A percentile compares a stretch with the other conserved stretches of the same genome.
Conservation (phyloP, 805 yeast species). For the Saccharomycopsis fermentans region DNA sequence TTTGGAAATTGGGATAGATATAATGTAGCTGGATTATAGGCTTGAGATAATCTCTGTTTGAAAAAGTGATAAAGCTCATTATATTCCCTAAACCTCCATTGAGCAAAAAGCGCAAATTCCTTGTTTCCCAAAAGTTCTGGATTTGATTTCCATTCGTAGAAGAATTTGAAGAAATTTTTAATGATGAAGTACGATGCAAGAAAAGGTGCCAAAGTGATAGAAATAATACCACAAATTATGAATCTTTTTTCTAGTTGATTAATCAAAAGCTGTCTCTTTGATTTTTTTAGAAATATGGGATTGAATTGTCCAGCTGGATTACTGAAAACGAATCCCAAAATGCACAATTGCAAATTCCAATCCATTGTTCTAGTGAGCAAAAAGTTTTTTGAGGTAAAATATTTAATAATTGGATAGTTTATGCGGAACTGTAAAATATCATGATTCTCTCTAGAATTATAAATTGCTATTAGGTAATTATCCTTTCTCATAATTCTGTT, state of each 20-base stretch:
- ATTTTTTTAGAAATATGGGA: slow-evolving; percentile 57
- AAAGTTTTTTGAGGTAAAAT: slow-evolving; percentile 25
- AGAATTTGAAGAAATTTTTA: slow-evolving; percentile 79
- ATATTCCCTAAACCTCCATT: slow-evolving; percentile 90
- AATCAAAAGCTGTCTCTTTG: slow-evolving; percentile 54
- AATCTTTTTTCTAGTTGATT: slow-evolving; percentile 70
- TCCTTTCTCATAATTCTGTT: slow-evolving; percentile 94
- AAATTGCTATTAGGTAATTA: slow-evolving; percentile 83
- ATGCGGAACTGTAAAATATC: slow-evolving; percentile 60
- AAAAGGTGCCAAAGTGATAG: slow-evolving; percentile 75
- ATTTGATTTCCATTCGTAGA: slow-evolving; percentile 82
- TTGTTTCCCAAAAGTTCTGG: slow-evolving; percentile 77
- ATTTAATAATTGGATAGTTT: slow-evolving; percentile 32
- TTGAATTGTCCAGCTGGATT: slow-evolving; percentile 67
- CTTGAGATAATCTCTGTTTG: slow-evolving; percentile 63
- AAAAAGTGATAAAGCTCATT: slow-evolving; percentile 90
- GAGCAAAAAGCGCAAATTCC: slow-evolving; percentile 88
- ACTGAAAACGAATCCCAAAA: slow-evolving; percentile 78
- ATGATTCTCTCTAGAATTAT: slow-evolving; percentile 40
- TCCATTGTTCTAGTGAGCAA: slow-evolving; percentile 78
- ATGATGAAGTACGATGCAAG: slow-evolving; percentile 74
- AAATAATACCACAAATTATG: slow-evolving; percentile 78
- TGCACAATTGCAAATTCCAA: slow-evolving; percentile 87
- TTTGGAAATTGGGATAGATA: slow-evolving; percentile 91
- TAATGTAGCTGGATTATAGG: slow-evolving; percentile 68